Percentiles rank a stretch among this genome's conserved stretches.
Conservation (phyloP, 441 rosid genomes). For the Euphorbia neoarborescens region DNA sequence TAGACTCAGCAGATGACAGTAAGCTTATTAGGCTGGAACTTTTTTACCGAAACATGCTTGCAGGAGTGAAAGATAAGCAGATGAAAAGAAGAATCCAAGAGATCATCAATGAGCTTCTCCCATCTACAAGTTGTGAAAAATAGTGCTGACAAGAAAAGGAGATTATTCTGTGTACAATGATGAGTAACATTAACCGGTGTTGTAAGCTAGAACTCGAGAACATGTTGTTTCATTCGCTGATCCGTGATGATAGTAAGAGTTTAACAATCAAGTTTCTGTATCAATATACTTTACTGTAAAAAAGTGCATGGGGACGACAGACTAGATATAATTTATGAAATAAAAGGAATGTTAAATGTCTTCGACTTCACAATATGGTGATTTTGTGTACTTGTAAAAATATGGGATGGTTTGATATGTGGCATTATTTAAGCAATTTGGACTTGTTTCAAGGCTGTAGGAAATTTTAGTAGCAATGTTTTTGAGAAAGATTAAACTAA, state of each 20-base stretch:
- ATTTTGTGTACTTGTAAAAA: background rate
- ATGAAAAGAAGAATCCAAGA: conserved; percentile 75
- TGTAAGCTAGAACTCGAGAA: background rate
- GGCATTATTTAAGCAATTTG: too few species aligned
- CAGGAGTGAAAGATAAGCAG: conserved; percentile 68
- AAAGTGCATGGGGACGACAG: background rate
- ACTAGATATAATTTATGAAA: background rate
- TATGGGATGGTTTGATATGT: too few species aligned
- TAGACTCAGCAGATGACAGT: conserved; percentile 58
- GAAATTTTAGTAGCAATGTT: too few species aligned
- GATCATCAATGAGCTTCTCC: conserved; percentile 54
- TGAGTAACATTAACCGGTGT: background rate
- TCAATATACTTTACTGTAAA: background rate
- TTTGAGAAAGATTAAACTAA: too few species aligned
- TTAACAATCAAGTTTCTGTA: background rate
- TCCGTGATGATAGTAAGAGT: background rate
- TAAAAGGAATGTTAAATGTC: background rate
- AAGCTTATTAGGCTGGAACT: conserved; percentile 60
- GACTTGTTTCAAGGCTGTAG: too few species aligned
- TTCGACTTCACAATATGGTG: background rate
- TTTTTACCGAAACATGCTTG: conserved; percentile 63
- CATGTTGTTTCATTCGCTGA: background rate
- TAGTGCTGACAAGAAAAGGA: background rate
- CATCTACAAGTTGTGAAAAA: conserved; percentile 28
- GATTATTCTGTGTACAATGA: background rate